Conservation (phyloP, 164 flowering plant species). For the Magnolia changhungtana region DNA sequence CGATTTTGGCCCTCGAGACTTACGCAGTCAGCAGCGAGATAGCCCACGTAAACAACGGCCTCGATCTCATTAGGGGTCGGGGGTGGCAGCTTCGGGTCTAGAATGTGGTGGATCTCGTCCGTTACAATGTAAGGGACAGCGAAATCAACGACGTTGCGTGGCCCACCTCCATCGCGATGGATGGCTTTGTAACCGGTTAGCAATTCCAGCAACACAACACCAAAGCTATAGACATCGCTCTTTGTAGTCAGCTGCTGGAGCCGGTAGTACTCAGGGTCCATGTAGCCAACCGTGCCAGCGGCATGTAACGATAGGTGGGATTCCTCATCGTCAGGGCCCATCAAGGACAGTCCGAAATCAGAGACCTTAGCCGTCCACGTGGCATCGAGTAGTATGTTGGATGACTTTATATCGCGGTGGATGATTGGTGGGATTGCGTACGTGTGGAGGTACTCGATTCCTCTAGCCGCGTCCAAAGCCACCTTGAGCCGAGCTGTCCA, state of each 20-base stretch:
- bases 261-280: constrained; percentile 87
- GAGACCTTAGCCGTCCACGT: constrained; percentile 71
- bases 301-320: constrained; percentile 55
- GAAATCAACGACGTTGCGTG: constrained; percentile 75
- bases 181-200: constrained; percentile 74
- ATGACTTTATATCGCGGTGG: constrained; percentile 85
- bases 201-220: constrained; percentile 66
- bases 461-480: constrained; percentile 79
- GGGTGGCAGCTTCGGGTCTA: constrained; percentile 59
- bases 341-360: constrained; percentile 76
- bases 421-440: constrained; percentile 66
- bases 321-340: constrained; percentile 55
- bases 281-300: constrained; percentile 83
- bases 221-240: constrained; percentile 89
- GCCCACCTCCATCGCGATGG: constrained; percentile 39
- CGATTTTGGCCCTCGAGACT: constrained; percentile 46
- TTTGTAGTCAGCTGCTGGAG: constrained; percentile 56
- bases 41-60: constrained; percentile 62
- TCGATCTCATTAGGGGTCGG: constrained; percentile 85
- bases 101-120: constrained; percentile 57
- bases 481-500: constrained; percentile 58
- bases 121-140: constrained; percentile 53
- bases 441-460: constrained; percentile 74
- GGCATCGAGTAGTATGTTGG: constrained; percentile 71
- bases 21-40: constrained; percentile 78